phyloP scores from a whole-genome alignment of 2,329 filamentous ascomycete species.

The Colletotrichum tropicicola region DNA sequence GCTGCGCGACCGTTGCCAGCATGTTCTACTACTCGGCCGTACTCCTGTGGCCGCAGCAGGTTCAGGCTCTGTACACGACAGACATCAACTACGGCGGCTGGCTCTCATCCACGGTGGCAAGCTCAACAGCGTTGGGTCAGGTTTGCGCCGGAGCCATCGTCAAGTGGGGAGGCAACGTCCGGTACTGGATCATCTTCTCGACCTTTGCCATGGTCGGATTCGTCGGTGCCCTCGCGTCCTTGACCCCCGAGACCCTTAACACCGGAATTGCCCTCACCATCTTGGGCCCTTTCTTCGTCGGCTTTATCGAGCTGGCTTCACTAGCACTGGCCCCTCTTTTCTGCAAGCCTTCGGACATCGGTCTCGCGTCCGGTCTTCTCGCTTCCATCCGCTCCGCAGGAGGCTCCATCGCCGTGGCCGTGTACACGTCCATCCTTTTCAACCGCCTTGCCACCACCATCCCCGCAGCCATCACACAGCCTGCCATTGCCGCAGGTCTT shows the following conservation, averaged over 20 bases:
- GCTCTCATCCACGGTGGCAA: conserved; percentile 46
- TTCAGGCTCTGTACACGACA: conserved; percentile 43
- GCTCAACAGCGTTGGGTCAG: conserved; percentile 44
- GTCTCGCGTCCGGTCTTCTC: conserved; percentile 48
- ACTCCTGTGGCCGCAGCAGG: conserved; percentile 46
- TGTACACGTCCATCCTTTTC: conserved; percentile 49
- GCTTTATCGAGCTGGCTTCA: conserved; percentile 45
- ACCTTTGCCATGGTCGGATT: conserved; percentile 47
- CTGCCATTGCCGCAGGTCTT: conserved; percentile 46
- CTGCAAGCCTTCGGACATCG: conserved; percentile 48
- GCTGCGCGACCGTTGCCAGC: conserved; percentile 44
- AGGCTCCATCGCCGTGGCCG: conserved; percentile 46
- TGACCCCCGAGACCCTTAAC: conserved; percentile 41
- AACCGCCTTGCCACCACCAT: conserved; percentile 47
- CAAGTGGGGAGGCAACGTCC: conserved; percentile 44
- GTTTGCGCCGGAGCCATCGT: conserved; percentile 42
- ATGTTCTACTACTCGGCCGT: conserved; percentile 45
- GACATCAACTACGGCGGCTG: conserved; percentile 45
- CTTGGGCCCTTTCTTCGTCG: conserved; percentile 46
- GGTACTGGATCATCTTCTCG: conserved; percentile 46
- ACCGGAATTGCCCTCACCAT: conserved; percentile 45
- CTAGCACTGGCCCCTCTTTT: conserved; percentile 46
- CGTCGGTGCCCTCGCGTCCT: conserved; percentile 42
- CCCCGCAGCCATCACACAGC: conserved; percentile 41
- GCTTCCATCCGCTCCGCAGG: conserved; percentile 49